These are phyloP conservation scores for Stenogyne calaminthoides DNA, from an alignment of 305 asterid genomes.

Conservation along the genomic window DNA sequence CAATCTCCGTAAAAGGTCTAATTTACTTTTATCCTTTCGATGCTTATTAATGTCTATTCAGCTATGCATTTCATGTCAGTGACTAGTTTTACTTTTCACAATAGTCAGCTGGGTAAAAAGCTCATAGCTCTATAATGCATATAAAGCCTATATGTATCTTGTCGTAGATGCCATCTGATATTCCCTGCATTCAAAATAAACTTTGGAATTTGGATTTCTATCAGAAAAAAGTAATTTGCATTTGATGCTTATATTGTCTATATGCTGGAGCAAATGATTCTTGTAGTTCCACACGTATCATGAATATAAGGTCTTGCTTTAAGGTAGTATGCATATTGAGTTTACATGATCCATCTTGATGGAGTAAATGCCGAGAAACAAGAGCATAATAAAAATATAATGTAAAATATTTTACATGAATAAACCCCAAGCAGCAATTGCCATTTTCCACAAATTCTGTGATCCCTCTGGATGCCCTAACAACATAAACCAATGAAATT, in stretches of 20 bases:
- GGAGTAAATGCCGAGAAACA: too few relatives aligned
- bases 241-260: neutral
- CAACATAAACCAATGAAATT: too few relatives aligned
- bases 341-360: conserved; percentile 11
- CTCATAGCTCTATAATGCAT: conserved; percentile 4
- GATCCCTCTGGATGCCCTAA: too few relatives aligned
- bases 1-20: conserved; percentile 87
- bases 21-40: conserved; percentile 23
- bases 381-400: too few relatives aligned
- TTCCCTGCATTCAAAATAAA: neutral
- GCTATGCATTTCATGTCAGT: conserved; percentile 25
- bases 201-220: neutral
- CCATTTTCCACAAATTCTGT: too few relatives aligned
- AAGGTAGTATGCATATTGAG: conserved; percentile 1
- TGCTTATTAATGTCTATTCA: conserved; percentile 14
- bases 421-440: too few relatives aligned
- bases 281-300: neutral
- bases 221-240: conserved; percentile 4
- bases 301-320: conserved; percentile 6
- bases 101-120: conserved; percentile 10
- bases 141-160: conserved; percentile 3
- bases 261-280: neutral
- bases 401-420: too few relatives aligned
- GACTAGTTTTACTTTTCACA: conserved; percentile 12
- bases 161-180: conserved; percentile 7